Evolutionary conservation across 2,329 filamentous ascomycete genomes (phyloP).

Genomic region (Aspergillus proliferans): DNA sequence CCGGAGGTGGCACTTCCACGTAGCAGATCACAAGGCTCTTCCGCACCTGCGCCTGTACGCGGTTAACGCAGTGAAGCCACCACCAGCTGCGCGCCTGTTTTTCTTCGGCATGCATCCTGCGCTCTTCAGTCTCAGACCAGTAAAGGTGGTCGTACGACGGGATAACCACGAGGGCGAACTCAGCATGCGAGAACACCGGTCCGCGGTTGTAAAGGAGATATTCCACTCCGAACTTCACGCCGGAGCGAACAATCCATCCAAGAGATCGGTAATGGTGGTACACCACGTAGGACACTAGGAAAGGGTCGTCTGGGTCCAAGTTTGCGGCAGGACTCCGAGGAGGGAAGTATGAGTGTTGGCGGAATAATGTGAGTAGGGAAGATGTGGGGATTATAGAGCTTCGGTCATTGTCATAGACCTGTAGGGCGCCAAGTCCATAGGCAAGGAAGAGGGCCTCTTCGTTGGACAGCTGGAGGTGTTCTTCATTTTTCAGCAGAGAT

Average conservation of each 20-base stretch:
- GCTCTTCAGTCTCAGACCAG: slow-evolving; percentile 54
- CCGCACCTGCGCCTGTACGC: slow-evolving; percentile 80
- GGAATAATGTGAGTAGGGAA: slow-evolving; percentile 61
- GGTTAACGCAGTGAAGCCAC: slow-evolving; percentile 74
- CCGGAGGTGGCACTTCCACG: slow-evolving; percentile 76
- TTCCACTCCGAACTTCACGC: slow-evolving; percentile 91
- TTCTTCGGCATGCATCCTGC: slow-evolving; percentile 47
- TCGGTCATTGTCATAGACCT: slow-evolving; percentile 43
- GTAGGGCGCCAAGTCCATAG: slow-evolving; percentile 71
- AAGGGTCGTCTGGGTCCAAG: slow-evolving; percentile 70
- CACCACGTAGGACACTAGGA: slow-evolving; percentile 77
- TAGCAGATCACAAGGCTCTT: slow-evolving; percentile 88
- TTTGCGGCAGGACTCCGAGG: slow-evolving; percentile 39
- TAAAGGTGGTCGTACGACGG: slow-evolving; percentile 71
- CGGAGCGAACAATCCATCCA: slow-evolving; percentile 87
- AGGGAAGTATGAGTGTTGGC: slow-evolving; percentile 64
- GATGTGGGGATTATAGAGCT: slow-evolving; percentile 44
- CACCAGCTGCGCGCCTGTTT: slow-evolving; percentile 42
- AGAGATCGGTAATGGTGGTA: slow-evolving; percentile 96
- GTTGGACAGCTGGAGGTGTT: slow-evolving; percentile 84
- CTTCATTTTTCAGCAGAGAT: slow-evolving; percentile 47
- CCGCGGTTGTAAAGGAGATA: slow-evolving; percentile 92
- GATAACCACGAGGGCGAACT: slow-evolving; percentile 80
- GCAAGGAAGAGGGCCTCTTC: slow-evolving; percentile 89
- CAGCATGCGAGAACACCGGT: slow-evolving; percentile 89